phyloP scores from a whole-genome alignment of 495 filamentous ascomycete species.

The Daldinia childiae region DNA sequence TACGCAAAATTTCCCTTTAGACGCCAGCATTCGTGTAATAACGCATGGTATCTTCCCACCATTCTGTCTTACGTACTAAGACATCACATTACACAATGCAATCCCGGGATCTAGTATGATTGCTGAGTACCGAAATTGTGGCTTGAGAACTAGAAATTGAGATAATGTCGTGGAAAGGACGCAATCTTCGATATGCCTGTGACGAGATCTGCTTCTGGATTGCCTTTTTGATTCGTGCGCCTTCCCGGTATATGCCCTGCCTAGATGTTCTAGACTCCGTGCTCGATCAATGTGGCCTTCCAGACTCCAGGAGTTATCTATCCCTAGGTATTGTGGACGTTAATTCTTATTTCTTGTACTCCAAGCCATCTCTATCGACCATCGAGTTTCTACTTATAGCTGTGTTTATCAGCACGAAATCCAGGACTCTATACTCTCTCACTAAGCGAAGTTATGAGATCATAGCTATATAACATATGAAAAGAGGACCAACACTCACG shows the following conservation, averaged over 20 bases:
- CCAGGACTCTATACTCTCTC: background rate
- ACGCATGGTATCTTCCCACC: conserved; percentile 6
- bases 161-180: conserved; percentile 30
- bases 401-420: background rate
- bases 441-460: background rate
- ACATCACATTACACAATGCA: conserved; percentile 9
- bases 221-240: conserved; percentile 22
- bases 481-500: background rate
- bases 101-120: background rate
- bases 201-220: background rate
- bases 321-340: background rate
- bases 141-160: conserved; percentile 26
- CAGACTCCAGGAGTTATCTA: background rate
- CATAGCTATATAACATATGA: background rate
- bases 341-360: background rate
- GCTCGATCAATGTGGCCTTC: background rate
- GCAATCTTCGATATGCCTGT: background rate
- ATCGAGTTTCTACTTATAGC: background rate
- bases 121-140: conserved; percentile 11
- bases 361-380: background rate
- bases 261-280: background rate
- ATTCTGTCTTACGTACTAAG: conserved; percentile 5
- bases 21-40: background rate
- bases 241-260: conserved; percentile 1
- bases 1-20: conserved; percentile 3